Base-by-base conservation (phyloP, 1,139 yeast genomes). In the Kodamaea sp. region DNA sequence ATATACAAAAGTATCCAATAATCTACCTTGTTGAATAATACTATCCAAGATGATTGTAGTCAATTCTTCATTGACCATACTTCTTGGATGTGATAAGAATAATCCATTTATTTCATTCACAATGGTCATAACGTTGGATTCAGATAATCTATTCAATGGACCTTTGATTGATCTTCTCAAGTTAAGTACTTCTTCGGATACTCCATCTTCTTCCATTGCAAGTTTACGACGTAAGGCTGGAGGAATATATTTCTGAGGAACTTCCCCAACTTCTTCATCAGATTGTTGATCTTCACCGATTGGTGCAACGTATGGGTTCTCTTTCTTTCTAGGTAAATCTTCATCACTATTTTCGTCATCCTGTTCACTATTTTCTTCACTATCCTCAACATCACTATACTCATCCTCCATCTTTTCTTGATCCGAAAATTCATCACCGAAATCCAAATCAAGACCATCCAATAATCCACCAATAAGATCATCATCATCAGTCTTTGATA, bases 241-340 rank as follows among this genome's bases (percentile, higher is more conserved):
- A 1, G 98, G 97, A 24, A 89, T 65, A 57, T 89, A 90, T 46
- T 71, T 75, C 10, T 65, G 62, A 0, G 58, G 41, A 2, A 48
- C 36, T 4, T 38, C 35, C 8, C 54, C 32, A 32, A 49, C 49
- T 2, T 58, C 46, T 5, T 37, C 46, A 2, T 39, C 41, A 0
- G 38, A 33, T 4, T 15, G 24, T 15, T 15, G 20, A 2, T 37
- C 39, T 6, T 37, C 42, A 7, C 37, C 37, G 4, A 63, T 66
- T 2, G 96, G 95, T 0, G 97, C 96, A 31, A 85, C 79, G 54
- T 84, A 89, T 4, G 97, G 97, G 52, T 89, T 89, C 53, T 87
- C 95, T 45, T 70, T 77, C 23, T 58, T 65, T 24, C 54, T 63
- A 25, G 67, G 63, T 37, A 47, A 54, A 28, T 54, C 52, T 22